phyloP scores from a whole-genome alignment of 2,329 filamentous ascomycete genomes.

The Alternaria sp. region DNA sequence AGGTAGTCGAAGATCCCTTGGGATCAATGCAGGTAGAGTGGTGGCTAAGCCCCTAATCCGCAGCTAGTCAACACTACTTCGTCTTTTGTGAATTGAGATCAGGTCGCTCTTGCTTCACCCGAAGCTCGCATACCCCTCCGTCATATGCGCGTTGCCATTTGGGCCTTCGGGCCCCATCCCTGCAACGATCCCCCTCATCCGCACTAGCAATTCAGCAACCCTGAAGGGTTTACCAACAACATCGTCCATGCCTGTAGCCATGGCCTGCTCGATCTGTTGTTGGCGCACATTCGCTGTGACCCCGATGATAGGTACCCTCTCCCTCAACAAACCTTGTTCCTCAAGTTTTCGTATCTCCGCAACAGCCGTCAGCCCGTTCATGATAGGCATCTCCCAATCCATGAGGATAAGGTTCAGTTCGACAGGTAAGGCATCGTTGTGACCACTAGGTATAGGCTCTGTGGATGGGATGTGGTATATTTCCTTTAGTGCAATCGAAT shows the following conservation, averaged over 20 bases:
- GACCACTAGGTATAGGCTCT: conserved; percentile 2
- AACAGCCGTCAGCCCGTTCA: conserved; percentile 43
- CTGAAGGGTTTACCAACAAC: conserved; percentile 80
- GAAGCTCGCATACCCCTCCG: neutral
- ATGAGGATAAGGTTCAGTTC: conserved; percentile 38
- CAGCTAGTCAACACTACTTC: neutral
- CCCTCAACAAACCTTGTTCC: conserved; percentile 23
- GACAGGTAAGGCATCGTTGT: conserved; percentile 11
- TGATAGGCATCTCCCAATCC: conserved; percentile 49
- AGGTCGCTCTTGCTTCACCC: neutral
- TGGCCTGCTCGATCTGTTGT: conserved; percentile 39
- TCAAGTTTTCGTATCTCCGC: conserved; percentile 39
- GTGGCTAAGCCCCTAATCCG: neutral
- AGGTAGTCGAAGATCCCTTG: neutral
- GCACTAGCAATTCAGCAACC: conserved; percentile 34
- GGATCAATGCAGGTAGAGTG: neutral
- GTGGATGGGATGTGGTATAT: conserved; percentile 10
- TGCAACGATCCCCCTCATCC: conserved; percentile 29
- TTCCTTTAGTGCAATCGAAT: conserved; percentile 60
- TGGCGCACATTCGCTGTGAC: conserved; percentile 48
- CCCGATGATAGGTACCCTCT: conserved; percentile 42
- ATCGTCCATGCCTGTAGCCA: conserved; percentile 49
- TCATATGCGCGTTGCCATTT: neutral
- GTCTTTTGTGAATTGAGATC: neutral
- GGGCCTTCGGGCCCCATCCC: neutral